Evolutionary conservation across 2,329 filamentous ascomycete species (phyloP).

Genomic region (Hirsutella rhossiliensis): DNA sequence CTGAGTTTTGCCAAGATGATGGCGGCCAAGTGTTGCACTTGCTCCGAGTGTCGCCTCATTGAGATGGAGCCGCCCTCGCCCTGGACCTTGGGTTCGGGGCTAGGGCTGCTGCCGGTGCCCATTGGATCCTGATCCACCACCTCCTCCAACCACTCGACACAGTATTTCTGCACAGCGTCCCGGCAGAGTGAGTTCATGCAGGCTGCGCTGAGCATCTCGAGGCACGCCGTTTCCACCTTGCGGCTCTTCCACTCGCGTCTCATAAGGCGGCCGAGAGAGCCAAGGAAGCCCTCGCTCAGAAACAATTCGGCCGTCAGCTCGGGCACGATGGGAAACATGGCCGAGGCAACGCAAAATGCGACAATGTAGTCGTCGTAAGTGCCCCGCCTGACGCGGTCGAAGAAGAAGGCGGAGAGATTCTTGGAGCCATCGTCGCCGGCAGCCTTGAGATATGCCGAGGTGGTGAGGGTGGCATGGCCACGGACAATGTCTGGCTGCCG

Average conservation of each 20-base stretch:
- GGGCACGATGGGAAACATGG: slow-evolving; percentile 76
- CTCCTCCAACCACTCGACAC: slow-evolving; percentile 76
- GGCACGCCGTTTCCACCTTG: slow-evolving; percentile 72
- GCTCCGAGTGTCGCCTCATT: slow-evolving; percentile 47
- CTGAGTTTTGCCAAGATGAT: slow-evolving; percentile 64
- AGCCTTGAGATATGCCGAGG: slow-evolving; percentile 72
- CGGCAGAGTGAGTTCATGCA: slow-evolving; percentile 77
- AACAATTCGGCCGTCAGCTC: slow-evolving; percentile 68
- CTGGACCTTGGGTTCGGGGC: slow-evolving; percentile 44
- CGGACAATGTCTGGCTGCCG: slow-evolving; percentile 61
- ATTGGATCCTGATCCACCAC: slow-evolving; percentile 63
- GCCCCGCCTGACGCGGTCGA: slow-evolving; percentile 54
- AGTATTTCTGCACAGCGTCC: slow-evolving; percentile 74
- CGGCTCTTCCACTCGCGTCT: slow-evolving; percentile 71
- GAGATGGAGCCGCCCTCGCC: slow-evolving; percentile 45
- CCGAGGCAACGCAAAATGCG: slow-evolving; percentile 84
- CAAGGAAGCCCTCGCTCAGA: slow-evolving; percentile 76
- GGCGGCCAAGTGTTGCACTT: slow-evolving; percentile 54
- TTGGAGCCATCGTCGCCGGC: slow-evolving; percentile 58
- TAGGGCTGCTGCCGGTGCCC: slow-evolving; percentile 34
- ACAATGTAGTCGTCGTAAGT: slow-evolving; percentile 83
- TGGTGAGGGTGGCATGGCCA: slow-evolving; percentile 70
- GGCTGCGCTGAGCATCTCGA: slow-evolving; percentile 85
- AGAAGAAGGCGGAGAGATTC: slow-evolving; percentile 64
- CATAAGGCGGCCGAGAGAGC: slow-evolving; percentile 64